These are phyloP conservation scores for Pythium plurisporium DNA, from an alignment of 352 stramenopile genomes.

Conservation along the genomic window DNA sequence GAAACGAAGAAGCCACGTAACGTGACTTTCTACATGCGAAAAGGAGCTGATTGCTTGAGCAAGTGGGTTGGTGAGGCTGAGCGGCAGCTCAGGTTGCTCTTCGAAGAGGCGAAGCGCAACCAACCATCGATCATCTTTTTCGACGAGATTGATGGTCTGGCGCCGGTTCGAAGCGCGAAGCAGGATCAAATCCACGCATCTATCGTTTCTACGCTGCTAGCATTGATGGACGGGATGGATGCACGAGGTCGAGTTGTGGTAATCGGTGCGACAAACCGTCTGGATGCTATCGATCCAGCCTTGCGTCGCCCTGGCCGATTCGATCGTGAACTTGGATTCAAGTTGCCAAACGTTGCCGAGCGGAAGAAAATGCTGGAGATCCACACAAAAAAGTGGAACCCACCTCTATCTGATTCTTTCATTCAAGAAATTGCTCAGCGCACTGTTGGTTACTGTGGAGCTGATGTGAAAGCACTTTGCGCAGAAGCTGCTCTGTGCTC, in stretches of 20 bases:
- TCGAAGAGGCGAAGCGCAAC: conserved; percentile 88
- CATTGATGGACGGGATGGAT: conserved; percentile 91
- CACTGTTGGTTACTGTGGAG: conserved; percentile 88
- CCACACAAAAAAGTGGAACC: conserved; percentile 87
- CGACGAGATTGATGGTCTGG: conserved; percentile 92
- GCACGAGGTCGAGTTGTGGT: conserved; percentile 91
- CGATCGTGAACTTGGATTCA: conserved; percentile 89
- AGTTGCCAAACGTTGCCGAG: conserved; percentile 77
- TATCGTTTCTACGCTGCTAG: conserved; percentile 91
- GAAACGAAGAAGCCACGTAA: conserved; percentile 34
- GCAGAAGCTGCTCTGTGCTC: conserved; percentile 86
- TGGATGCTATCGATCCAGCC: conserved; percentile 94
- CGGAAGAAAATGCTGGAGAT: conserved; percentile 86
- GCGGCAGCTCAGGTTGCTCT: conserved; percentile 86
- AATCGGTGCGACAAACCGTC: conserved; percentile 98
- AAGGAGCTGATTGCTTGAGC: conserved; percentile 87
- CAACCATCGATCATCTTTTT: conserved; percentile 95
- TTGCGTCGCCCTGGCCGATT: conserved; percentile 93
- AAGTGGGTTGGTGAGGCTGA: conserved; percentile 94
- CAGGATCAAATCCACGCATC: conserved; percentile 93
- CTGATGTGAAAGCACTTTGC: conserved; percentile 90
- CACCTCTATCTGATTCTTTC: conserved; percentile 50
- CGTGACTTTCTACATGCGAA: conserved; percentile 94
- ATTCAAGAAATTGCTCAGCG: conserved; percentile 73
- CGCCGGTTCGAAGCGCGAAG: conserved; percentile 88